A percentile compares a stretch with the other conserved stretches of the same genome.
These are phyloP conservation scores for Zymoseptoria pseudotritici DNA, from an alignment of 2,329 filamentous ascomycete genomes.

Conservation along the genomic window DNA sequence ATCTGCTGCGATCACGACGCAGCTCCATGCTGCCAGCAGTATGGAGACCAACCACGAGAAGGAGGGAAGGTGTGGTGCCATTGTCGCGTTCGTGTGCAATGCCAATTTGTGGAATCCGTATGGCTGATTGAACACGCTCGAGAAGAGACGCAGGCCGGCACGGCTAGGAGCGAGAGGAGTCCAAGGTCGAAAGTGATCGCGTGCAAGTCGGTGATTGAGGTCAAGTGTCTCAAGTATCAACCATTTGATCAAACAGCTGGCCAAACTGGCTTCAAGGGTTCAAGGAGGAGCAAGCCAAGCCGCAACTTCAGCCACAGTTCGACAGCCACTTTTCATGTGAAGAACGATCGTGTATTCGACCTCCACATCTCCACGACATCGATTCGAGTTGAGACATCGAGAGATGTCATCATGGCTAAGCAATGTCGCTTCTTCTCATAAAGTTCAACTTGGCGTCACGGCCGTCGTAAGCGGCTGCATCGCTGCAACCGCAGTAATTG, in stretches of 20 bases:
- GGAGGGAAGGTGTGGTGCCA: slow-evolving; percentile 10
- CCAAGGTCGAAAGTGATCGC: background rate
- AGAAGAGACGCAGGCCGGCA: background rate
- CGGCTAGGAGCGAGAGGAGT: background rate
- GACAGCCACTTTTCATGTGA: background rate
- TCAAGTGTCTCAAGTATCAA: background rate
- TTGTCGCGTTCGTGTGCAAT: slow-evolving; percentile 6
- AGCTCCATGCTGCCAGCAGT: slow-evolving; percentile 28
- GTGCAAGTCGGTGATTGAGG: background rate
- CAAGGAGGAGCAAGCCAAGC: background rate
- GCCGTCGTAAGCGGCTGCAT: slow-evolving; percentile 51
- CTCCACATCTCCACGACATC: background rate
- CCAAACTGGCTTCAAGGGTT: background rate
- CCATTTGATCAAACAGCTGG: background rate
- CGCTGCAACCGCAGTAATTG: slow-evolving; percentile 48
- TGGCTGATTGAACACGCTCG: background rate
- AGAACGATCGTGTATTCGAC: background rate
- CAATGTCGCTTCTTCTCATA: slow-evolving; percentile 38
- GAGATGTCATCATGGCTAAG: slow-evolving; percentile 42
- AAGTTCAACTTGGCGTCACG: slow-evolving; percentile 60
- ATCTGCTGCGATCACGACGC: slow-evolving; percentile 18
- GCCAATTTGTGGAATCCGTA: background rate
- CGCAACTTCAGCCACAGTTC: background rate
- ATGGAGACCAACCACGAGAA: slow-evolving; percentile 18
- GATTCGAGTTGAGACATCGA: background rate